Conservation (phyloP, 192 early-diverging fungal species). For the Rhizophagus clarus region DNA sequence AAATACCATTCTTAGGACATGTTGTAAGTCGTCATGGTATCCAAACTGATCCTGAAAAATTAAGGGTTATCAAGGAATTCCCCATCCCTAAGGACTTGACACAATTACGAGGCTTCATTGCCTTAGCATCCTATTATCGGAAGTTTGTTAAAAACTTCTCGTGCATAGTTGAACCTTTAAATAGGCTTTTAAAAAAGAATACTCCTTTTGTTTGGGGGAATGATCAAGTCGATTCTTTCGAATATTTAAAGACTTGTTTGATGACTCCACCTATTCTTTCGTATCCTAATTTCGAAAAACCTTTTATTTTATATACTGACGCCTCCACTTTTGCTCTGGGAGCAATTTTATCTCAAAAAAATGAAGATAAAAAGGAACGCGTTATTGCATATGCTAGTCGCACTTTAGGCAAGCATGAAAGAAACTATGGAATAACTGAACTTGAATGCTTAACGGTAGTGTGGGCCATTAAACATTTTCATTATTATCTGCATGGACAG, state of each 20-base stretch:
- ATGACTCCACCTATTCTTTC: background rate
- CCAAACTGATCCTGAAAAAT: background rate
- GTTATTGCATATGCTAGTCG: background rate
- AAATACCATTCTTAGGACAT: background rate
- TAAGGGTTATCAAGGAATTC: background rate
- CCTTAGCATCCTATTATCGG: background rate
- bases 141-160: background rate
- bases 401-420: background rate
- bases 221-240: background rate
- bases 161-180: background rate
- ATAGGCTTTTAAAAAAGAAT: background rate
- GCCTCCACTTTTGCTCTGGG: background rate
- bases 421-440: background rate
- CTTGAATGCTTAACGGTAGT: background rate
- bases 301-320: background rate
- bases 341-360: background rate
- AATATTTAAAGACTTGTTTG: background rate
- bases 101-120: background rate
- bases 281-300: background rate
- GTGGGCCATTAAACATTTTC: background rate
- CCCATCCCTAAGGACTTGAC: background rate
- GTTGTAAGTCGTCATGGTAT: background rate
- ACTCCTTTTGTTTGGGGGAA: background rate
- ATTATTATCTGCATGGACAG: background rate
- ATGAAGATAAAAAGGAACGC: background rate